These are phyloP conservation scores for Gamsiella multidivaricata DNA, from an alignment of 192 early-diverging fungal species.

Conservation along the genomic window DNA sequence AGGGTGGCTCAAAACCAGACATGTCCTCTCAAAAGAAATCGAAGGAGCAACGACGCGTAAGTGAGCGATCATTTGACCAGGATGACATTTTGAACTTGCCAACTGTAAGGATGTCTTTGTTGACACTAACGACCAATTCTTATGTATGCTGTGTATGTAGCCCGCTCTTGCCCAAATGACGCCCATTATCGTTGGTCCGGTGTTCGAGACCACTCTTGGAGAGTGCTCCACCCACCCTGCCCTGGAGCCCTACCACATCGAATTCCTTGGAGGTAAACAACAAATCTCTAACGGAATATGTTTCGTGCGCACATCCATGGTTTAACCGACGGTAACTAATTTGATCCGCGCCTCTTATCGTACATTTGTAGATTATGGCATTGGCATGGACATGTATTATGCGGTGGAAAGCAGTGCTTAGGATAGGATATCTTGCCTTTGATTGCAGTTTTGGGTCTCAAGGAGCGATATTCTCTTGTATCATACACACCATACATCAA, in stretches of 20 bases:
- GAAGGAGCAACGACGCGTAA: constrained; percentile 41
- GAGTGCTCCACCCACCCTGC: constrained; percentile 35
- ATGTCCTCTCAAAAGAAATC: constrained; percentile 10
- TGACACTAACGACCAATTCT: not conserved
- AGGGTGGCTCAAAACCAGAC: constrained; percentile 29
- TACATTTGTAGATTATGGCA: constrained; percentile 18
- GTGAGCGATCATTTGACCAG: no score
- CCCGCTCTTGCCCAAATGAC: constrained; percentile 15
- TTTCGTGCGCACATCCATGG: not conserved
- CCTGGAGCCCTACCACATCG: constrained; percentile 44
- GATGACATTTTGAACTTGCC: no score
- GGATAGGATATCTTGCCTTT: not conserved
- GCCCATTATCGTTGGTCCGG: constrained; percentile 45
- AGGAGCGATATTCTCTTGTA: not conserved
- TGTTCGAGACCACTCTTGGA: constrained; percentile 47
- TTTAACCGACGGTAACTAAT: not conserved
- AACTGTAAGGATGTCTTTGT: not conserved
- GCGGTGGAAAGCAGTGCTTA: constrained; percentile 4
- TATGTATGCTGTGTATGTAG: not conserved
- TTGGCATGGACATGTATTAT: constrained; percentile 53
- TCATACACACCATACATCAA: no score
- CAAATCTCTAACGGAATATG: not conserved
- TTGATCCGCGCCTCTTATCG: not conserved
- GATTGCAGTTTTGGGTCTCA: not conserved
- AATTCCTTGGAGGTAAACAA: constrained; percentile 41